These are phyloP conservation scores for Begonia loranthoides DNA, from an alignment of 306 rosid genomes.

Conservation along the genomic window DNA sequence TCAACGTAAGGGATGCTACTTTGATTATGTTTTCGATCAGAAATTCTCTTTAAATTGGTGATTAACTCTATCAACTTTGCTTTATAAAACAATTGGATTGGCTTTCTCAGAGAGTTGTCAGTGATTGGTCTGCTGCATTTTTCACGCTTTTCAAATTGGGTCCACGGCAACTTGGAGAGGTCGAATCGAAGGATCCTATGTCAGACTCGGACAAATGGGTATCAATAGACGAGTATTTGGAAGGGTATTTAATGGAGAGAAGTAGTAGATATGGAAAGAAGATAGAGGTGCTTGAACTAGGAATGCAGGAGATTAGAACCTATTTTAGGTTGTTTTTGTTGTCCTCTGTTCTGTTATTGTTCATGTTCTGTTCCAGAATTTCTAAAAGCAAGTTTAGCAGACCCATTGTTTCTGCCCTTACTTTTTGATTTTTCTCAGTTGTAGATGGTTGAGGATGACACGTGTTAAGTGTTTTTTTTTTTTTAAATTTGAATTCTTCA, in stretches of 20 bases:
- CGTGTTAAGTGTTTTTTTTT: neutral
- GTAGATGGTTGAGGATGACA: neutral
- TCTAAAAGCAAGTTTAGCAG: conserved; percentile 68
- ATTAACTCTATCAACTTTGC: neutral
- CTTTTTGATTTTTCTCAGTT: conserved; percentile 25
- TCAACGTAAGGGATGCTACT: conserved; percentile 33
- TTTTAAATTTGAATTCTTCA: neutral
- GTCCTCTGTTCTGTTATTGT: conserved; percentile 69
- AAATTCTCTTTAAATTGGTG: neutral
- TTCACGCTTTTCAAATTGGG: conserved; percentile 71
- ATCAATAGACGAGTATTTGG: conserved; percentile 88
- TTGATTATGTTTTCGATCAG: no score
- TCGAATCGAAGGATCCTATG: conserved; percentile 22
- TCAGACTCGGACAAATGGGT: conserved; percentile 50
- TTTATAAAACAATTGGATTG: conserved; percentile 5
- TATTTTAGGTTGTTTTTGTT: conserved; percentile 90
- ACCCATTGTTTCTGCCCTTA: conserved; percentile 58
- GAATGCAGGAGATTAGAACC: conserved; percentile 96
- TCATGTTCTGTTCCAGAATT: conserved; percentile 98
- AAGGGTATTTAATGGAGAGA: conserved; percentile 87
- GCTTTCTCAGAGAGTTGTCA: conserved; percentile 56
- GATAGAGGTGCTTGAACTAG: conserved; percentile 88
- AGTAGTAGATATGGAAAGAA: conserved; percentile 92
- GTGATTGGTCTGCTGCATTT: conserved; percentile 87
- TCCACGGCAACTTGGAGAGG: conserved; percentile 38